Base-by-base conservation (phyloP, 768 basidiomycete species). In the Podaxis sp. region DNA sequence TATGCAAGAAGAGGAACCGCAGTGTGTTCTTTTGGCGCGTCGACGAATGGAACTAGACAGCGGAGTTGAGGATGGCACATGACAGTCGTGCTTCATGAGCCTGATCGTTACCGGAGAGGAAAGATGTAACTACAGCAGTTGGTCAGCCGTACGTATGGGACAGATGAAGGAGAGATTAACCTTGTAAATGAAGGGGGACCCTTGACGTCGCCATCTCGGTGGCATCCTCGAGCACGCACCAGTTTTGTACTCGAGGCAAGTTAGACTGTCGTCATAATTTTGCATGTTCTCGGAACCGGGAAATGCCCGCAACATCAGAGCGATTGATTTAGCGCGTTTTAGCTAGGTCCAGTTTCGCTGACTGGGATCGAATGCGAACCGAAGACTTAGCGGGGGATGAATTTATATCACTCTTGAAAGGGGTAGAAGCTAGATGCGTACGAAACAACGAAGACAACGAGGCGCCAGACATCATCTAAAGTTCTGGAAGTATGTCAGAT, bases 401-500 rank as follows among this genome's bases (percentile, higher is more conserved):
- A 80, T 81, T 82, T 82, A 82, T 82, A 81, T 74, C 57, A 72
- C 73, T 77, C 72, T 69, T 58, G 69, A 59, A 66, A 76, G 72
- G 70, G 40, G 56, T 46, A 56, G 41, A 41, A 56, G 57, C 52
- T 28, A 56, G 38, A 52, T 37, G 28, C 36, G 66, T 41, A 64
- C 24, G 64, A 33, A 33, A 65, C 46, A 64, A 64, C 67, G 71
- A 72, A 69, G 68, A 69, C 71, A 74, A 74, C 64, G 69, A 74
- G 69, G 66, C 68, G 69, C 67, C 68, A 71, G 69, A 66, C 65
- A 71, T 71, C 72, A 76, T 73, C 74, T 76, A 77, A 72, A 72
- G 75, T 79, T 80, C 77, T 79, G 77, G 79, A 79, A 79, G 73
- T 73, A 73, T 77, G 76, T 75, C 77, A 80, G 76, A 78, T 78